Percentiles rank a stretch among this genome's conserved stretches.
phyloP scores from a whole-genome alignment of 257 asterid species.

The Nicotiana tomentosiformis region DNA sequence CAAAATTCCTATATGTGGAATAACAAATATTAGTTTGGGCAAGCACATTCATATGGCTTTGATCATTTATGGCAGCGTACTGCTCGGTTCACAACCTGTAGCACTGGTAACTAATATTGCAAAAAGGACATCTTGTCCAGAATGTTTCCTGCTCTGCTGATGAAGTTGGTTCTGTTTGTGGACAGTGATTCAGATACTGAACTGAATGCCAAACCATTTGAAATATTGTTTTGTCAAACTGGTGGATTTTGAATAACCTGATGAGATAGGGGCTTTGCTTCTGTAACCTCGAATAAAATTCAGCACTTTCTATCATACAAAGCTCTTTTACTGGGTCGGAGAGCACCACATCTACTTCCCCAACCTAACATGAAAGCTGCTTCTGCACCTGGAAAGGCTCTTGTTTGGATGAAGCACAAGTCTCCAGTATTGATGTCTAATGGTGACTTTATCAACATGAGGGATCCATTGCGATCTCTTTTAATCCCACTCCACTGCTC shows the following conservation, averaged over 20 bases:
- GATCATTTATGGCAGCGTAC: slow-evolving; percentile 41
- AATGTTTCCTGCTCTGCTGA: slow-evolving; percentile 26
- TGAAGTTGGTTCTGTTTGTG: slow-evolving; percentile 24
- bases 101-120: slow-evolving; percentile 31
- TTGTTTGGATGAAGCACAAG: slow-evolving; percentile 77
- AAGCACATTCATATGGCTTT: slow-evolving; percentile 18
- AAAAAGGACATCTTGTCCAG: slow-evolving; percentile 55
- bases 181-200: slow-evolving; percentile 25
- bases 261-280: slow-evolving; percentile 34
- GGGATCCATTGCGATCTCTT: slow-evolving; percentile 70
- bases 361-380: slow-evolving; percentile 69
- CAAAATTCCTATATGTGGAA: neutral
- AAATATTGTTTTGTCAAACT: slow-evolving; percentile 20
- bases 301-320: slow-evolving; percentile 38
- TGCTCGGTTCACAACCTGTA: slow-evolving; percentile 21
- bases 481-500: slow-evolving; percentile 36
- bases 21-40: neutral
- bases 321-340: slow-evolving; percentile 49
- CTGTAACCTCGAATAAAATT: slow-evolving; percentile 24
- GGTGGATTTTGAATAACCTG: slow-evolving; percentile 25
- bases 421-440: slow-evolving; percentile 60
- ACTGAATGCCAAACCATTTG: slow-evolving; percentile 27
- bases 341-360: slow-evolving; percentile 62
- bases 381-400: slow-evolving; percentile 74
- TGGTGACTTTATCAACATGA: slow-evolving; percentile 49